phyloP scores from a whole-genome alignment of 768 basidiomycete genomes.

The Suillus subaureus region DNA sequence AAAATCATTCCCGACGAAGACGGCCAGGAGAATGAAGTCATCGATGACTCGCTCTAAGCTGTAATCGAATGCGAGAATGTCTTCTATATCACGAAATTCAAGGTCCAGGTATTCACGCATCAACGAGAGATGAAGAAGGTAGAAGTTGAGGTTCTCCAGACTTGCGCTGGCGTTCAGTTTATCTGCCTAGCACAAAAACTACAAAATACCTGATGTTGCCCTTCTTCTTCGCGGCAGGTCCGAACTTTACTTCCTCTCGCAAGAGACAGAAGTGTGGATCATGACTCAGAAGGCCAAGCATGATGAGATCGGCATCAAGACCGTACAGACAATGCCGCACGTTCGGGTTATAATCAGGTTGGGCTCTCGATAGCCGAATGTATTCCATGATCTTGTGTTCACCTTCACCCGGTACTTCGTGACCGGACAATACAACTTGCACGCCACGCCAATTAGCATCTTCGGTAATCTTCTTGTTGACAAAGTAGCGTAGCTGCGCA shows the following conservation, averaged over 20 bases:
- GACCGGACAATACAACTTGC: conserved; percentile 91
- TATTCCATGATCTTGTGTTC: conserved; percentile 99
- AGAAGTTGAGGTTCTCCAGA: conserved; percentile 87
- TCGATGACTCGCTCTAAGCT: conserved; percentile 94
- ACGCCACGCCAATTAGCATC: conserved; percentile 95
- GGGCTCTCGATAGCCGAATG: conserved; percentile 91
- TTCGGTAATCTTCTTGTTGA: conserved; percentile 97
- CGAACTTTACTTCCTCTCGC: conserved; percentile 98
- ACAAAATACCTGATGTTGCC: conserved; percentile 50
- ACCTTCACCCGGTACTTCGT: conserved; percentile 98
- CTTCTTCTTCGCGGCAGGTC: conserved; percentile 77
- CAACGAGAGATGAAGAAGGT: conserved; percentile 89
- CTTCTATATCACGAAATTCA: conserved; percentile 81
- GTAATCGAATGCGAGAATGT: conserved; percentile 75
- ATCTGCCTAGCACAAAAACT: conserved; percentile 5
- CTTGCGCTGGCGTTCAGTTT: conserved; percentile 26
- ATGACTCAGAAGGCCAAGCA: conserved; percentile 95
- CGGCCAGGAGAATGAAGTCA: conserved; percentile 95
- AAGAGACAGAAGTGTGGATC: conserved; percentile 98
- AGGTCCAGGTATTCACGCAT: conserved; percentile 97
- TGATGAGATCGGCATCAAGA: conserved; percentile 96
- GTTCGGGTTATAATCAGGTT: conserved; percentile 95
- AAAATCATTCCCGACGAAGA: conserved; percentile 98
- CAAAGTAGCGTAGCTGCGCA: conserved; percentile 89
- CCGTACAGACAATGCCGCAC: conserved; percentile 98